Evolutionary conservation across 2,329 filamentous ascomycete genomes (phyloP).

Genomic region (Epichloe sp.): DNA sequence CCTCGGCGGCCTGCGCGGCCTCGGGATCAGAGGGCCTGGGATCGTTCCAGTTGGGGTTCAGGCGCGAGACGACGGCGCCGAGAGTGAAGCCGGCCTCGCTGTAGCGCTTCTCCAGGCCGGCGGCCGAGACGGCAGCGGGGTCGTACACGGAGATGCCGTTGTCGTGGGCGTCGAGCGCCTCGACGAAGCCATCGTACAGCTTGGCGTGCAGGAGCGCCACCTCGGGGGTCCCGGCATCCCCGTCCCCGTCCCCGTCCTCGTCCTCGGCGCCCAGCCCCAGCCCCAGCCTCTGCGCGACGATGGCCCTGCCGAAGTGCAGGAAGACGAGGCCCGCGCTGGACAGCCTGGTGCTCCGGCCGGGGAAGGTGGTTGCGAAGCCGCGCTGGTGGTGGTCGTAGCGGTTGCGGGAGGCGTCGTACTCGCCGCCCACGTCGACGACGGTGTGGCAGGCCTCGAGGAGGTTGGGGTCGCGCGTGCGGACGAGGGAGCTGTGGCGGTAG

Average conservation of each 20-base stretch:
- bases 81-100: slow-evolving; percentile 72
- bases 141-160: slow-evolving; percentile 86
- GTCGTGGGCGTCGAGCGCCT: slow-evolving; percentile 94
- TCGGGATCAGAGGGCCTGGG: slow-evolving; percentile 34
- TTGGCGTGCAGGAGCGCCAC: slow-evolving; percentile 71
- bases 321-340: slow-evolving; percentile 90
- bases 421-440: slow-evolving; percentile 93
- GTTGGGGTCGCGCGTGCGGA: slow-evolving; percentile 77
- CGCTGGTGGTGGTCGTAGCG: slow-evolving; percentile 98
- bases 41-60: slow-evolving; percentile 76
- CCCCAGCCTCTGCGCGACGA: slow-evolving; percentile 48
- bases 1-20: slow-evolving; percentile 58
- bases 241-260: slow-evolving; percentile 31
- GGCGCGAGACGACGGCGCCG: slow-evolving; percentile 65
- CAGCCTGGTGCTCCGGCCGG: slow-evolving; percentile 72
- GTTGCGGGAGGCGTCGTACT: slow-evolving; percentile 64
- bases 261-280: slow-evolving; percentile 8
- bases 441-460: slow-evolving; percentile 75
- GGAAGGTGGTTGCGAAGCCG: slow-evolving; percentile 75
- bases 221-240: slow-evolving; percentile 31
- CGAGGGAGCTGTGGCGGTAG: slow-evolving; percentile 59
- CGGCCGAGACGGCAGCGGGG: slow-evolving; percentile 50
- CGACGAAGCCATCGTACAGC: slow-evolving; percentile 85
- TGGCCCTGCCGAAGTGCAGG: slow-evolving; percentile 81
- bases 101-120: slow-evolving; percentile 71